Percentiles rank a stretch among this genome's conserved stretches.
These are phyloP conservation scores for Yarrowia osloensis DNA, from an alignment of 805 yeast species.

Conservation along the genomic window DNA sequence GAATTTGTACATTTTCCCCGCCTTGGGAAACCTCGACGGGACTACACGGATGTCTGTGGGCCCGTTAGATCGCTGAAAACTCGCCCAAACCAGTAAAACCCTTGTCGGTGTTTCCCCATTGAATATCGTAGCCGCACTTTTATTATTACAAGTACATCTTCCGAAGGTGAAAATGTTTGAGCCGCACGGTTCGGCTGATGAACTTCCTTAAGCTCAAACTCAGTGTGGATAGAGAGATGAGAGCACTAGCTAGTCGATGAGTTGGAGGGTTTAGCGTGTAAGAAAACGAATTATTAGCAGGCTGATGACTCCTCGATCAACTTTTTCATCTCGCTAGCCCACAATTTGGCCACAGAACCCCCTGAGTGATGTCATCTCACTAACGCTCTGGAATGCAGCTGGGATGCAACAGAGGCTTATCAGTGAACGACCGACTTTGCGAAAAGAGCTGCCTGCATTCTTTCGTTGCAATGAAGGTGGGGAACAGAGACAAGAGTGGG, in stretches of 20 bases:
- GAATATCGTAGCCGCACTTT: neutral
- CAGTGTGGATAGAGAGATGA: too few species aligned
- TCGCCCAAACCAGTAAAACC: neutral
- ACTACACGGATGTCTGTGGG: neutral
- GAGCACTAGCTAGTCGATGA: too few species aligned
- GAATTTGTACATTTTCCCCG: neutral
- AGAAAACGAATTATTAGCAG: too few species aligned
- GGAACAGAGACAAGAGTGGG: too few species aligned
- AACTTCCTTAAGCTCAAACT: too few species aligned
- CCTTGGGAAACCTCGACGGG: neutral
- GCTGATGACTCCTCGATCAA: too few species aligned
- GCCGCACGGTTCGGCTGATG: neutral
- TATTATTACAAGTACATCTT: neutral
- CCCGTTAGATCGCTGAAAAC: neutral
- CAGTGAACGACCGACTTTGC: neutral
- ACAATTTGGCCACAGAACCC: too few species aligned
- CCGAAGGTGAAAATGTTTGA: neutral
- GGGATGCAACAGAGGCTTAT: neutral
- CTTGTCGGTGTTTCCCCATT: neutral
- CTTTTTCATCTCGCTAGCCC: too few species aligned
- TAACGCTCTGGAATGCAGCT: neutral
- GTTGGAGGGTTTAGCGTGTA: too few species aligned
- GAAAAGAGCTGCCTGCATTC: neutral
- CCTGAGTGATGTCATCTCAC: too few species aligned
- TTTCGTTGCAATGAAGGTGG: too few species aligned